Evolutionary conservation across 768 basidiomycete genomes (phyloP), one percentile per base, ranked within the genome.

Genomic region (Boletus huronensis): DNA sequence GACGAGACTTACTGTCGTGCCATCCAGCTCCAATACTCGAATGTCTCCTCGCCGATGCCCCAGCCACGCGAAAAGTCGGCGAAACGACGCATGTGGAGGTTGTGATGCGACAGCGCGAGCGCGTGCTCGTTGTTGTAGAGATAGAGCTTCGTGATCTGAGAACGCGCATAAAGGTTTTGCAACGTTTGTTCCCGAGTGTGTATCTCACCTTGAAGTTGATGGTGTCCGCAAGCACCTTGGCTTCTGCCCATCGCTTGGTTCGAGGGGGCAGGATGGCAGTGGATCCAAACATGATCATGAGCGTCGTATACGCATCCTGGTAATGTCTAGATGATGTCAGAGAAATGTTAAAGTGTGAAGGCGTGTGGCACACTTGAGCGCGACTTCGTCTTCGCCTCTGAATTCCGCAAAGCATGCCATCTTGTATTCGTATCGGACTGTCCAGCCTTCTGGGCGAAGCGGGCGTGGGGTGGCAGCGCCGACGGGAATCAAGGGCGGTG

Each of bases 231-330:
- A 98, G 79, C 2, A 98, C 97, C 70, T 95, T 97, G 3, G 96
- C 96, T 70, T 99, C 97, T 16, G 95, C 94, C 96, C 96, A 98
- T 29, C 96, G 81, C 68, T 98, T 99, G 2, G 94, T 98, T 9
- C 96, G 82, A 6, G 94, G 93, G 1, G 90, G 91, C 8, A 97
- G 74, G 47, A 90, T 88, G 5, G 85, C 84, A 2, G 88, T 88
- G 7, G 92, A 93, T 3, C 86, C 84, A 65, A 98, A 96, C 88
- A 97, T 93, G 53, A 88, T 84, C 46, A 85, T 77, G 5, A 98
- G 75, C 48, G 81, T 86, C 34, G 81, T 81, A 74, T 96, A 96
- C 13, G 92, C 93, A 63, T 97, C 94, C 70, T 96, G 93, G 65
- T 94, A 97, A 69, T 98, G 93, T 66, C 93, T 94, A 48, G 29